Percentiles rank a stretch among this genome's conserved stretches.
Conservation (phyloP, 495 filamentous ascomycete species). For the Penicillium samsonianum region DNA sequence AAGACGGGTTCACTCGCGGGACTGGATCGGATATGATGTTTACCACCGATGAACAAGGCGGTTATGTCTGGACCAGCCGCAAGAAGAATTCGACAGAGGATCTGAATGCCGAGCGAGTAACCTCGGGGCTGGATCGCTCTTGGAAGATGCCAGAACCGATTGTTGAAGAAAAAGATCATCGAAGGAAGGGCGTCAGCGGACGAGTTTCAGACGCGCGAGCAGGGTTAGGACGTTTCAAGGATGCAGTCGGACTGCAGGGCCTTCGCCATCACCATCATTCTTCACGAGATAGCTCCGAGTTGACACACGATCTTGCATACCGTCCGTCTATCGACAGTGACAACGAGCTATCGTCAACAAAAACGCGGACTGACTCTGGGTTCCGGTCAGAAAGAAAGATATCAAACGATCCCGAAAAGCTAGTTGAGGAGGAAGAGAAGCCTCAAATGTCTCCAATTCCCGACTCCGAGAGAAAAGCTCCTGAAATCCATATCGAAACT, state of each 20-base stretch:
- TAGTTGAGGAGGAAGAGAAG: conserved; percentile 15
- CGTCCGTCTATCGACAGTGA: conserved; percentile 38
- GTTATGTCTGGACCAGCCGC: conserved; percentile 62
- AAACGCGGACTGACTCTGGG: conserved; percentile 18
- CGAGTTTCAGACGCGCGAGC: conserved; percentile 81
- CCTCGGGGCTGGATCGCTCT: conserved; percentile 31
- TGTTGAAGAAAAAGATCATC: conserved; percentile 62
- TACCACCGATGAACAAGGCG: conserved; percentile 65
- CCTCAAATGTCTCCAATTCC: conserved; percentile 14
- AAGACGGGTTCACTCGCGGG: conserved; percentile 51
- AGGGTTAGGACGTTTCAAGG: conserved; percentile 80
- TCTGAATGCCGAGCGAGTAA: conserved; percentile 32
- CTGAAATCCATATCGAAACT: conserved; percentile 41
- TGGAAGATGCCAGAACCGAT: conserved; percentile 34
- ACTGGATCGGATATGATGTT: conserved; percentile 62
- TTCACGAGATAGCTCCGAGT: conserved; percentile 41
- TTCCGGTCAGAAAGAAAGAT: conserved; percentile 26
- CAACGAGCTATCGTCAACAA: conserved; percentile 25
- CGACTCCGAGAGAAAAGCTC: conserved; percentile 28
- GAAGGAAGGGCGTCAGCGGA: conserved; percentile 76
- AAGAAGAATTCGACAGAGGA: conserved; percentile 51
- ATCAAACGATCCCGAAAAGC: conserved; percentile 19
- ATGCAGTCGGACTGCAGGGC: conserved; percentile 67
- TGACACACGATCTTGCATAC: conserved; percentile 35
- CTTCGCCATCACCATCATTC: conserved; percentile 50